These are phyloP conservation scores for Phytophthora multivora DNA, from an alignment of 352 stramenopile species.

Conservation along the genomic window DNA sequence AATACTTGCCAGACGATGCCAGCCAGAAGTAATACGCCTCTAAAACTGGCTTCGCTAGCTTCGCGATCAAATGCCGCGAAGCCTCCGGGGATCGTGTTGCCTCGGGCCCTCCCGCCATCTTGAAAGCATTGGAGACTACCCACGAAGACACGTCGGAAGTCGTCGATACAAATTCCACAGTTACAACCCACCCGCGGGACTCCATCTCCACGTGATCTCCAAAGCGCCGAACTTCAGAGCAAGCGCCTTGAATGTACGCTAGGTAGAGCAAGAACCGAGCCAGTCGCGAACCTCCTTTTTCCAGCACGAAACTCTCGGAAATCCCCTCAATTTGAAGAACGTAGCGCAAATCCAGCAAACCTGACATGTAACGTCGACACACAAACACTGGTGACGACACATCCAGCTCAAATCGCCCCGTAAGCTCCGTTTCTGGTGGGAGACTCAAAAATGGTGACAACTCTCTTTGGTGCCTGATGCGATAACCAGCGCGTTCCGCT, in stretches of 20 bases:
- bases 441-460: slow-evolving; percentile 59
- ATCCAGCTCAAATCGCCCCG: slow-evolving; percentile 66
- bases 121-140: slow-evolving; percentile 83
- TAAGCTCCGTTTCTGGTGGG: slow-evolving; percentile 60
- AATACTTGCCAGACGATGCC: slow-evolving; percentile 76
- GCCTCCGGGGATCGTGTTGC: slow-evolving; percentile 25
- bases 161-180: slow-evolving; percentile 85
- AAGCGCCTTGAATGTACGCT: slow-evolving; percentile 77
- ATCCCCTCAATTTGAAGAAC: slow-evolving; percentile 98
- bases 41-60: slow-evolving; percentile 67
- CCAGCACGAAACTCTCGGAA: slow-evolving; percentile 86
- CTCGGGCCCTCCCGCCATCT: slow-evolving; percentile 36
- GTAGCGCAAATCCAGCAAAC: slow-evolving; percentile 97
- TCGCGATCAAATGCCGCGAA: slow-evolving; percentile 46
- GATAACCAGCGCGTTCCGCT: slow-evolving; percentile 43
- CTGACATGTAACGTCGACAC: slow-evolving; percentile 95
- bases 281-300: slow-evolving; percentile 60
- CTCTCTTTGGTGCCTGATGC: slow-evolving; percentile 41
- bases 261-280: slow-evolving; percentile 77
- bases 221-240: slow-evolving; percentile 60
- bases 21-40: slow-evolving; percentile 87
- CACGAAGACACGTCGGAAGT: slow-evolving; percentile 80
- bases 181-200: slow-evolving; percentile 81
- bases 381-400: slow-evolving; percentile 92
- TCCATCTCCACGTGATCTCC: slow-evolving; percentile 82